Base-by-base conservation (phyloP, 371 early-diverging fungal species). In the Paramicrosporidium saccamoebae region DNA sequence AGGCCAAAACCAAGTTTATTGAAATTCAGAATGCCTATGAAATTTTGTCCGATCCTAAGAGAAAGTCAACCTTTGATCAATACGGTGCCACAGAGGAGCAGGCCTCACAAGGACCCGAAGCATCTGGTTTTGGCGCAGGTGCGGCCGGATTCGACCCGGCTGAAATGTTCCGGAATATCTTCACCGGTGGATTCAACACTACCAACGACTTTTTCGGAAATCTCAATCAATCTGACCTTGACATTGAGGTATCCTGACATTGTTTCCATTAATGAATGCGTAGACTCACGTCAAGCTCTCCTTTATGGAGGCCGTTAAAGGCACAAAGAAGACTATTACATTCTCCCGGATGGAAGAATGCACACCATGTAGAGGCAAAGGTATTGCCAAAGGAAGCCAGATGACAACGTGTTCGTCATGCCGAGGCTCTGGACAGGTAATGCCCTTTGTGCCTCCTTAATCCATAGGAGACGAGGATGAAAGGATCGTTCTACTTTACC, bases 21-120 rank as follows among this genome's bases (percentile, higher is more conserved):
- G 64, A 88, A 44, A 68, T 88, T 31, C 82, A 88, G 41, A 67
- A 74, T 30, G 86, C 90, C 0, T 88, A 88, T 32, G 82, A 82
- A 33, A 68, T 77, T 27, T 39, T 86, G 8, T 71, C 73, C 0
- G 86, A 88, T 31, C 73, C 71, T 16, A 44, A 57, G 33, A 88
- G 84, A 46, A 57, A 74, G 21, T 55, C 65, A 5, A 53, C 61
- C 14, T 88, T 74, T 29, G 88, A 88, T 45, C 66, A 68, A 41
- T 77, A 64, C 44, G 88, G 88, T 1, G 58, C 64, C 35, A 25
- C 33, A 31, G 57, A 4, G 38, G 33, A 5, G 33, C 36, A 7
- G 29, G n/a, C n/a, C n/a, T 33, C 6, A 22, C 19, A 8, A 29
- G 35, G 25, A 30, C 35, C 9, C 19, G 5, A 7, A 2, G 16